These are phyloP conservation scores for Hypholoma sublateritium DNA, from an alignment of 768 basidiomycete species.

Conservation along the genomic window DNA sequence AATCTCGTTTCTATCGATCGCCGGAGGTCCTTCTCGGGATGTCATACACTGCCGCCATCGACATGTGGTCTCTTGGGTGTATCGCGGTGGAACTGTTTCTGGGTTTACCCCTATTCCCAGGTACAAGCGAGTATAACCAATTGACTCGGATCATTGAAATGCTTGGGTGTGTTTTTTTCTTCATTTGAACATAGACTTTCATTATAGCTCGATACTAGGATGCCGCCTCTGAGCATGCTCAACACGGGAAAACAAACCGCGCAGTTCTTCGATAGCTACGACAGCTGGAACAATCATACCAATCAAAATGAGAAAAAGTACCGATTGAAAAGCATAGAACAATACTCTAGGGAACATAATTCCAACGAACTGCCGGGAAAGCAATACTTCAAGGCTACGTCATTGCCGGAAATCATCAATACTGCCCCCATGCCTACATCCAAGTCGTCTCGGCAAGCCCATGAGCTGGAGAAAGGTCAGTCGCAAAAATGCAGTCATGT, in stretches of 20 bases:
- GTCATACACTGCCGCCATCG: conserved; percentile 92
- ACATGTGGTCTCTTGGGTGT: conserved; percentile 99
- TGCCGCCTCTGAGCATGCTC: conserved; percentile 90
- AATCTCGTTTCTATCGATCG: conserved; percentile 97
- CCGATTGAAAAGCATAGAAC: conserved; percentile 86
- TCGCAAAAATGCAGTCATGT: not conserved
- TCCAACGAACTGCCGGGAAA: conserved; percentile 97
- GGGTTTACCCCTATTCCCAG: conserved; percentile 94
- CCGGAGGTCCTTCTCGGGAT: conserved; percentile 96
- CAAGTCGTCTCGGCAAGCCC: conserved; percentile 72
- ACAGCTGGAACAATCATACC: conserved; percentile 60
- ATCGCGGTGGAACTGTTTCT: conserved; percentile 98
- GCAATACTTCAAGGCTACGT: conserved; percentile 96
- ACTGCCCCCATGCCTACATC: conserved; percentile 89
- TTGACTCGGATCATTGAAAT: conserved; percentile 96
- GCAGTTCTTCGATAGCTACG: conserved; percentile 87
- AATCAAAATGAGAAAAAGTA: conserved; percentile 82
- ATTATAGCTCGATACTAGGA: conserved; percentile 41
- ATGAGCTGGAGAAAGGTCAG: conserved; percentile 90
- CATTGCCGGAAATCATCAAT: conserved; percentile 93
- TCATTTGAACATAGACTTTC: conserved; percentile 1
- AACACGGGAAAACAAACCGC: conserved; percentile 93
- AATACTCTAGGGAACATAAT: conserved; percentile 94
- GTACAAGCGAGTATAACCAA: conserved; percentile 99
- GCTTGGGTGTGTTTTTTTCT: conserved; percentile 76